These are phyloP conservation scores for Cystofilobasidium macerans DNA, from an alignment of 768 basidiomycete genomes.

Conservation along the genomic window DNA sequence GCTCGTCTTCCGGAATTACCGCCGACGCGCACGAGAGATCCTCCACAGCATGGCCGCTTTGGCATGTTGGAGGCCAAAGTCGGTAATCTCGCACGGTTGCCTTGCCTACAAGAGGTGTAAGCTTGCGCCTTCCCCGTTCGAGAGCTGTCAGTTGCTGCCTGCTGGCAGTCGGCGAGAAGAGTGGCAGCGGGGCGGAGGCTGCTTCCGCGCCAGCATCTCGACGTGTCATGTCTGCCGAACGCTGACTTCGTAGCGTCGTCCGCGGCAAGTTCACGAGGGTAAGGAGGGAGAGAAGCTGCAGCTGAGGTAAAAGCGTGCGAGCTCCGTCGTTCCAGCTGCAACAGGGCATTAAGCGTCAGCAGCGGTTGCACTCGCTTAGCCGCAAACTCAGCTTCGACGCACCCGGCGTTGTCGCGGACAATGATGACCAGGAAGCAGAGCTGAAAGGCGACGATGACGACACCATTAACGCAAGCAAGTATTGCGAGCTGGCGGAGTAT, in stretches of 20 bases:
- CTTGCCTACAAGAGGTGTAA: background rate
- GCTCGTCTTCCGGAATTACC: no score
- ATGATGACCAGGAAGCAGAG: background rate
- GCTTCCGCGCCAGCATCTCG: no score
- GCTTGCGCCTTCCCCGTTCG: background rate
- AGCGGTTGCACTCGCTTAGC: no score
- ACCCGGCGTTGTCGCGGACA: background rate
- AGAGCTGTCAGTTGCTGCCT: background rate
- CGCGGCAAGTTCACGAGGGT: slow-evolving; percentile 1
- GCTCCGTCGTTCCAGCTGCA: background rate
- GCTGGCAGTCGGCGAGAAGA: background rate
- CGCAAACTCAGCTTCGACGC: no score
- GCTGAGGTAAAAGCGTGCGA: background rate
- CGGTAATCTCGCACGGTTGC: no score
- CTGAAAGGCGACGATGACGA: background rate
- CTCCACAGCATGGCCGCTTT: no score
- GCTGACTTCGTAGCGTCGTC: background rate
- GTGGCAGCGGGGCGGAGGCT: background rate
- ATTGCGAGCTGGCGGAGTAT: background rate
- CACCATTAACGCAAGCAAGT: background rate
- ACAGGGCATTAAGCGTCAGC: no score
- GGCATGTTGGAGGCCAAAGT: no score
- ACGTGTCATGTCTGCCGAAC: background rate
- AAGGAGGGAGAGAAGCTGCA: background rate
- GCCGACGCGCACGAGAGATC: no score